Base-by-base conservation (phyloP, 768 basidiomycete species). In the Pulveroboletus sp. region DNA sequence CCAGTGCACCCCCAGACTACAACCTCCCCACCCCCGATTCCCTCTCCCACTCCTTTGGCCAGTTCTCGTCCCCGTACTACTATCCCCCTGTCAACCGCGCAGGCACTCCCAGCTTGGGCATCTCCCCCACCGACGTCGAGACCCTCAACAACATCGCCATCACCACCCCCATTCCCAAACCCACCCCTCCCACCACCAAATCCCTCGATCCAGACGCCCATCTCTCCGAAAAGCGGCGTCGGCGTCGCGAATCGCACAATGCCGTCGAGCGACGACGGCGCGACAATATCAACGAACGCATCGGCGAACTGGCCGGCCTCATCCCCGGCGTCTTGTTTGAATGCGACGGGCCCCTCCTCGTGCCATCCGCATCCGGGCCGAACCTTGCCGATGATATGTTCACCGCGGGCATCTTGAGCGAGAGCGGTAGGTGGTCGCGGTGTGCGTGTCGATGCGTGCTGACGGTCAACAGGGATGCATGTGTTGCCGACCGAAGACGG, bases 241-340 rank as follows among this genome's bases (percentile, higher is more conserved):
- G 90, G 31, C 70, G 93, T 41, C 70, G 93, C 50, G 93, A 94
- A 68, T 85, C 82, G 8, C 93, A 97, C 64, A 97, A 97, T 58
- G 91, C 91, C 2, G 93, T 97, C 55, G 93, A 97, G 72, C 74
- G 93, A 16, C 70, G 93, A 23, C 62, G 93, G 51, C 67, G 93
- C 40, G 93, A 97, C 63, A 94, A 94, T 65, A 97, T 97, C 66
- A 97, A 97, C 68, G 93, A 97, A 71, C 90, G 92, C 68, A 97
- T 97, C 57, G 79, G 80, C 33, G 93, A 97, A 65, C 79, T 97
- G 2, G 87, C 93, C 17, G 86, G 86, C 19, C 75, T 97, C 38
- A 87, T 97, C 51, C 93, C 93, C 2, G 92, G 92, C 65, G 85
- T 84, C 59, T 76, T 94, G 69, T 73, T 93, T 34, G 90, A 91